Conservation (phyloP, 2,329 filamentous ascomycete genomes). For the Ophiocordyceps sinensis region DNA sequence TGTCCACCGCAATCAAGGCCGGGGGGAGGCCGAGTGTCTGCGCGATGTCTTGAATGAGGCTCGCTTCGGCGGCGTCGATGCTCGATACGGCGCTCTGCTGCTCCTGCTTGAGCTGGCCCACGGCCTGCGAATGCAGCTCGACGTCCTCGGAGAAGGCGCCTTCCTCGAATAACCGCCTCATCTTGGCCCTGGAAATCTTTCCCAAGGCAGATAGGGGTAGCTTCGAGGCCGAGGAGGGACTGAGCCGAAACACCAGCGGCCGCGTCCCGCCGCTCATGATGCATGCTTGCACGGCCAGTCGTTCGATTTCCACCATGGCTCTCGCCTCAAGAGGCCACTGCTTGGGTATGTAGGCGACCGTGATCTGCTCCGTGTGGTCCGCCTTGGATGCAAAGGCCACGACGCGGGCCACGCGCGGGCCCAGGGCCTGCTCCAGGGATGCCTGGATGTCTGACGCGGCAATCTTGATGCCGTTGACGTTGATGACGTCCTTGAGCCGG, state of each 20-base stretch:
- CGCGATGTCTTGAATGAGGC: neutral
- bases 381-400: conserved; percentile 22
- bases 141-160: neutral
- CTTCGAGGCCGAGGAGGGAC: too few species aligned
- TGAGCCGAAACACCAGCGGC: conserved; percentile 1
- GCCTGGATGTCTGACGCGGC: conserved; percentile 21
- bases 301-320: neutral
- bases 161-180: conserved; percentile 5
- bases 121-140: neutral
- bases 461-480: conserved; percentile 32
- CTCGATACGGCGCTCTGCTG: neutral
- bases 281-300: neutral
- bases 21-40: neutral
- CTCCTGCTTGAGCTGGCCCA: neutral
- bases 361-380: conserved; percentile 21
- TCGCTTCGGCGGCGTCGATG: neutral
- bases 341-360: conserved; percentile 18
- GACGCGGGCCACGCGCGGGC: conserved; percentile 1
- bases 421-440: conserved; percentile 18
- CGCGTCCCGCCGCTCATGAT: neutral
- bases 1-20: conserved; percentile 7
- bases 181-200: conserved; percentile 24
- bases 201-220: conserved; percentile 18
- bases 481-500: conserved; percentile 26
- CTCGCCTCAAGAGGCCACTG: neutral